phyloP scores from a whole-genome alignment of 2,329 filamentous ascomycete species.

The Cladophialophora immunda region DNA sequence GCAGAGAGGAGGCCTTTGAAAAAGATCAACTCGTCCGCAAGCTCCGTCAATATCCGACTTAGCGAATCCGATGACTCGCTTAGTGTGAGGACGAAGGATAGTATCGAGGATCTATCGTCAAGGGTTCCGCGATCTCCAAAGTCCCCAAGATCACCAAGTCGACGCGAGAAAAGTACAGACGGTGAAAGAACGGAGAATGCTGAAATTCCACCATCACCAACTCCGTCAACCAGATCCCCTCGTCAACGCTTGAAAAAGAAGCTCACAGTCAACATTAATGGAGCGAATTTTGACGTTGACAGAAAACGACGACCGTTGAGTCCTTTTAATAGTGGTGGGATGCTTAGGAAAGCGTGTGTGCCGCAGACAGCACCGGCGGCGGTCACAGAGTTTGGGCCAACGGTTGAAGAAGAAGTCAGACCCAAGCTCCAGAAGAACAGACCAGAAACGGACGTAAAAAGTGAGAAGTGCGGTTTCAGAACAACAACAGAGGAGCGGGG shows the following conservation, averaged over 20 bases:
- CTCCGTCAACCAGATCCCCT: slow-evolving; percentile 20
- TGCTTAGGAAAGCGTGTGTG: slow-evolving; percentile 36
- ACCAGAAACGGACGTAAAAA: slow-evolving; percentile 12
- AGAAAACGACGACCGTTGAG: slow-evolving; percentile 34
- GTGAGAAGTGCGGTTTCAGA: slow-evolving; percentile 13
- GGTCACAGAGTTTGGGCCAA: slow-evolving; percentile 38
- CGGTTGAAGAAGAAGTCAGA: slow-evolving; percentile 30
- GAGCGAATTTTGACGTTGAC: slow-evolving; percentile 31
- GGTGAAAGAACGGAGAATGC: slow-evolving; percentile 10
- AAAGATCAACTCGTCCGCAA: slow-evolving; percentile 4
- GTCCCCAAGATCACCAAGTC: slow-evolving; percentile 12
- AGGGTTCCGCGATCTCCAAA: slow-evolving; percentile 34
- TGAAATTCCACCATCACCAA: slow-evolving; percentile 30
- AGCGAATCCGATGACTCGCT: slow-evolving; percentile 32
- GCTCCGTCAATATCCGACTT: not conserved
- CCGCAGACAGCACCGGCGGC: slow-evolving; percentile 29
- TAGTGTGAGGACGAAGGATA: slow-evolving; percentile 37
- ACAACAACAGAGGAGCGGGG: slow-evolving; percentile 34
- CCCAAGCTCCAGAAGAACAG: slow-evolving; percentile 10
- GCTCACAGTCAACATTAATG: slow-evolving; percentile 35
- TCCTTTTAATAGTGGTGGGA: slow-evolving; percentile 38
- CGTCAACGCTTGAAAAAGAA: slow-evolving; percentile 33
- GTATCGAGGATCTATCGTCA: slow-evolving; percentile 35
- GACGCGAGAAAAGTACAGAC: slow-evolving; percentile 3
- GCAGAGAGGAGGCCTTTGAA: not conserved